These are phyloP conservation scores for Wakefieldia striispora DNA, from an alignment of 768 basidiomycete species.

Conservation along the genomic window DNA sequence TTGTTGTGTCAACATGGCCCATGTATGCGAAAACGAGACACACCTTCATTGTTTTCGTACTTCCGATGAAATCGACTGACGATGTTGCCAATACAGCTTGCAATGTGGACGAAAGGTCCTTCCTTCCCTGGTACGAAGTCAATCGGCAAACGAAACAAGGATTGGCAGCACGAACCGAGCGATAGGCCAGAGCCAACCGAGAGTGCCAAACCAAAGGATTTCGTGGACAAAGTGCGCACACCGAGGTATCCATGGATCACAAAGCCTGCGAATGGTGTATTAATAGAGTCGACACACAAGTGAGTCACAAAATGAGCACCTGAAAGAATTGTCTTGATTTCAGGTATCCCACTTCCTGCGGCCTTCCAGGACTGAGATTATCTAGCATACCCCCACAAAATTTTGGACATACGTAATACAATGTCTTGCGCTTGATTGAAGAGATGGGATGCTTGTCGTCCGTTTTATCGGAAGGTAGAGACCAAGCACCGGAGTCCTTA, in stretches of 20 bases:
- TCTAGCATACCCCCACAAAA: background rate
- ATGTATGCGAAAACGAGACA: conserved; percentile 12
- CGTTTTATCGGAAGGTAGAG: conserved; percentile 43
- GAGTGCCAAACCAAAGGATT: conserved; percentile 83
- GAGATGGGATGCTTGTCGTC: conserved; percentile 22
- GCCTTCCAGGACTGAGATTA: conserved; percentile 49
- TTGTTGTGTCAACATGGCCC: background rate
- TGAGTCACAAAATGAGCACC: conserved; percentile 38
- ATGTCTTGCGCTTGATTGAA: conserved; percentile 55
- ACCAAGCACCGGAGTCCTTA: conserved; percentile 80
- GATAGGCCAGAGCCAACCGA: conserved; percentile 92
- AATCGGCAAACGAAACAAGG: conserved; percentile 2
- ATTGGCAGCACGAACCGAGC: conserved; percentile 50
- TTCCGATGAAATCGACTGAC: conserved; percentile 81
- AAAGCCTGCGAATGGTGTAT: conserved; percentile 55
- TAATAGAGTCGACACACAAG: conserved; percentile 9
- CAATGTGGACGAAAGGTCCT: conserved; percentile 88
- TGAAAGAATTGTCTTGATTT: conserved; percentile 92
- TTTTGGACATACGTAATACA: conserved; percentile 72
- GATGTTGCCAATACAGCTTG: conserved; percentile 91
- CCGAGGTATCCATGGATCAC: conserved; percentile 98
- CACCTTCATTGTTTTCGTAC: conserved; percentile 95
- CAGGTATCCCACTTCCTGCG: conserved; percentile 94
- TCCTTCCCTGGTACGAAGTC: conserved; percentile 49
- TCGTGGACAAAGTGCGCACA: conserved; percentile 83